Base-by-base conservation (phyloP, 2,329 filamentous ascomycete species). In the Parastagonospora nodorum region DNA sequence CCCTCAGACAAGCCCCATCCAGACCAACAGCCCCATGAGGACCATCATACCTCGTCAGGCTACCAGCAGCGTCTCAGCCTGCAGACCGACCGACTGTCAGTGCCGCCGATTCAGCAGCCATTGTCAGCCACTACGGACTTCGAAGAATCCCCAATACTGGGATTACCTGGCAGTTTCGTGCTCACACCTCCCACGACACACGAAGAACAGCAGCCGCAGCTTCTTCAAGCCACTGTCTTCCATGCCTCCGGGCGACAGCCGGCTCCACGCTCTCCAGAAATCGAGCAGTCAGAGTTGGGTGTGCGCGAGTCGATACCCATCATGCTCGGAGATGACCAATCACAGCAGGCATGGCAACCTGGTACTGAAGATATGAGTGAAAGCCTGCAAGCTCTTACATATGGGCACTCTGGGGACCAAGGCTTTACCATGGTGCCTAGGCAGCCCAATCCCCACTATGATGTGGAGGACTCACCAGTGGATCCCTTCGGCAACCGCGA, bases 81-180 rank as follows among this genome's bases (percentile, higher is more conserved):
- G 38, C 57, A 67, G 27, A 73, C 68, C 5, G 60, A 61, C 9
- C 59, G 50, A 31, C 36, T 71, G 12, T 33, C 68, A n/a, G 24
- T 59, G 14, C 67, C 71, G 14, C 57, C 67, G n/a, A 57, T 67
- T 16, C 60, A 59, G 14, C 69, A 68, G 29, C 60, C 68, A 3
- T 39, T 59, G 42, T 76, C 74, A 24, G 71, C 70, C 14, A 62
- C 66, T 11, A 78, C 76, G 2, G 73, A 76, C 39, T 77, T 79
- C 41, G 77, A 79, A 48, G 86, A 88, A 61, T 89, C 87, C 27
- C 87, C 87, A 8, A 84, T 84, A 2, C 74, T 90, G 12, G 87
- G 84, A 5, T 81, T 89, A 52, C 86, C 87, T 4, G 86, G 86
- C 8, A 81, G 61, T 85, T 88, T 66, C 80, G 83, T 45, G 43